Evolutionary conservation across 805 yeast species (phyloP).

Genomic region (Metschnikowia dekortorum): DNA sequence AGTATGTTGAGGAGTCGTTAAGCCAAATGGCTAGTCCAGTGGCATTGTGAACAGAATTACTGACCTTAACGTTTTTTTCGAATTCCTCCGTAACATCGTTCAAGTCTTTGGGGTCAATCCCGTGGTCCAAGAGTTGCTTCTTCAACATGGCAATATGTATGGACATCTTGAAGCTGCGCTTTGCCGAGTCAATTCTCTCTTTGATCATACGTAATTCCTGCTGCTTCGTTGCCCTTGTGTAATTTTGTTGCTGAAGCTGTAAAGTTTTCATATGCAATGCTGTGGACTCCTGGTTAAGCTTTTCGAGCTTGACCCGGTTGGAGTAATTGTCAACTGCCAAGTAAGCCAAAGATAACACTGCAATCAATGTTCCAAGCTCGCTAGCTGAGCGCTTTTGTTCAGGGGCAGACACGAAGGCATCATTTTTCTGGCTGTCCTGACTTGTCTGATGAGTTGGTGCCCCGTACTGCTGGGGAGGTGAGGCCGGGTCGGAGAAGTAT

Average conservation of each 20-base stretch:
- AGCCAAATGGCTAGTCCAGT: slow-evolving; percentile 58
- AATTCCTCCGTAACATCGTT: slow-evolving; percentile 52
- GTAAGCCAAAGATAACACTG: slow-evolving; percentile 42
- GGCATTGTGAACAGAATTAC: slow-evolving; percentile 51
- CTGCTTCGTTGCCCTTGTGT: slow-evolving; percentile 47
- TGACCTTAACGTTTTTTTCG: slow-evolving; percentile 55
- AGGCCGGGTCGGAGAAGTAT: slow-evolving; percentile 9
- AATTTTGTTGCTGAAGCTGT: slow-evolving; percentile 45
- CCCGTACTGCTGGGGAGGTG: slow-evolving; percentile 9
- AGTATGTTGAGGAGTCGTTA: slow-evolving; percentile 47
- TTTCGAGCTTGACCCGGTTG: slow-evolving; percentile 35
- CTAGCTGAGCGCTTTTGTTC: slow-evolving; percentile 6
- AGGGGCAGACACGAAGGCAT: background rate
- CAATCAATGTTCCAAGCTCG: slow-evolving; percentile 40
- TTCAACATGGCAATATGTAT: slow-evolving; percentile 64
- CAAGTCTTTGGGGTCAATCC: slow-evolving; percentile 53
- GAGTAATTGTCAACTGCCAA: slow-evolving; percentile 51
- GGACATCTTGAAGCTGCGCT: slow-evolving; percentile 54
- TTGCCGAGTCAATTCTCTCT: slow-evolving; percentile 45
- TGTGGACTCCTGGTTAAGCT: slow-evolving; percentile 30
- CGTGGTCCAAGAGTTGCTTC: slow-evolving; percentile 54
- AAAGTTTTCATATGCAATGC: slow-evolving; percentile 35
- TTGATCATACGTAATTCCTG: slow-evolving; percentile 49
- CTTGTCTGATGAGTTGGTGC: background rate
- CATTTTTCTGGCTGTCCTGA: background rate